phyloP scores from a whole-genome alignment of 2,329 filamentous ascomycete species.

The Epichloe uncinata region DNA sequence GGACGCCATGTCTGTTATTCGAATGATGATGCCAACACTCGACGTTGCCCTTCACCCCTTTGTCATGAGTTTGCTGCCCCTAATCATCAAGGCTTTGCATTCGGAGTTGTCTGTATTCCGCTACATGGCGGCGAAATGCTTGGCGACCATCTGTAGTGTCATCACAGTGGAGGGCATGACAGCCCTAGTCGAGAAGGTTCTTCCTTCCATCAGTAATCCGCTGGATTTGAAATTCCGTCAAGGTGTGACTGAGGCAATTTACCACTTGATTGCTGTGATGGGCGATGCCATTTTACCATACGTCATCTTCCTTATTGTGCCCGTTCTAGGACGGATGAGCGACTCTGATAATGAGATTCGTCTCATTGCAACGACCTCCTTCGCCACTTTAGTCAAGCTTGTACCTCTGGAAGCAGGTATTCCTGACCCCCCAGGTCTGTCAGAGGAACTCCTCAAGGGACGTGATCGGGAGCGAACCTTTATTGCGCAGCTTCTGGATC shows the following conservation, averaged over 20 bases:
- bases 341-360: conserved; percentile 95
- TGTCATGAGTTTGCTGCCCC: conserved; percentile 68
- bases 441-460: conserved; percentile 74
- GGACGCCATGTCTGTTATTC: conserved; percentile 83
- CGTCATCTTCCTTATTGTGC: conserved; percentile 96
- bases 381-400: conserved; percentile 91
- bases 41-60: conserved; percentile 63
- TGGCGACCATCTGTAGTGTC: conserved; percentile 94
- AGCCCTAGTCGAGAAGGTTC: conserved; percentile 79
- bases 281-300: conserved; percentile 92
- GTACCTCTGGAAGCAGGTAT: conserved; percentile 96
- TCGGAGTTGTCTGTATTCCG: conserved; percentile 83
- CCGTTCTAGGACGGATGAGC: conserved; percentile 93
- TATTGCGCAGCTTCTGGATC: conserved; percentile 89
- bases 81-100: conserved; percentile 77
- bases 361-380: conserved; percentile 88
- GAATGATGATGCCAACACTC: conserved; percentile 86
- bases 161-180: conserved; percentile 95
- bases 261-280: conserved; percentile 97
- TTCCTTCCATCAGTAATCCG: conserved; percentile 85
- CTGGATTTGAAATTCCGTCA: conserved; percentile 81
- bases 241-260: conserved; percentile 88
- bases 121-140: conserved; percentile 93
- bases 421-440: conserved; percentile 91
- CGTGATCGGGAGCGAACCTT: conserved; percentile 92